phyloP scores from a whole-genome alignment of 2,329 filamentous ascomycete species.

The Trichophyton schoenleinii region DNA sequence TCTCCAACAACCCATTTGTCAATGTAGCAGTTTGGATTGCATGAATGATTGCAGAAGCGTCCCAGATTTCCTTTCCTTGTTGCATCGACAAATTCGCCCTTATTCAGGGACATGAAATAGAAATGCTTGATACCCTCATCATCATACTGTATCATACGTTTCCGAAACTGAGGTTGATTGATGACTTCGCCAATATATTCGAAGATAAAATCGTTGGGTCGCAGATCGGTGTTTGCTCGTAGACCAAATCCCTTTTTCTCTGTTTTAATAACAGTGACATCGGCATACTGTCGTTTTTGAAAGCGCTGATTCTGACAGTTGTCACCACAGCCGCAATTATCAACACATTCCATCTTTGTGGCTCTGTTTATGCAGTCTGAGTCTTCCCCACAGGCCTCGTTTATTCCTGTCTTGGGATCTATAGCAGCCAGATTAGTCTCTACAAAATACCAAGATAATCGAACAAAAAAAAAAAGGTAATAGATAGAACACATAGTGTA shows the following conservation, averaged over 20 bases:
- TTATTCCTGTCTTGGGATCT: slow-evolving; percentile 44
- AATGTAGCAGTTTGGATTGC: slow-evolving; percentile 96
- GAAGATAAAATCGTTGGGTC: slow-evolving; percentile 82
- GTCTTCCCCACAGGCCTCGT: slow-evolving; percentile 85
- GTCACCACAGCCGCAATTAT: slow-evolving; percentile 74
- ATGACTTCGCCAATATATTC: slow-evolving; percentile 99
- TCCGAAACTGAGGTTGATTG: slow-evolving; percentile 77
- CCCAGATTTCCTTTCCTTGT: slow-evolving; percentile 94
- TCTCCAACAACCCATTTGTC: slow-evolving; percentile 99
- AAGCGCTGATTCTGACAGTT: slow-evolving; percentile 93
- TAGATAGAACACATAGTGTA: no score
- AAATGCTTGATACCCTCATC: slow-evolving; percentile 97
- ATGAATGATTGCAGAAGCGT: slow-evolving; percentile 97
- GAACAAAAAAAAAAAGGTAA: background rate
- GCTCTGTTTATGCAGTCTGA: slow-evolving; percentile 97
- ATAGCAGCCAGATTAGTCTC: slow-evolving; percentile 4
- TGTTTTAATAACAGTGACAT: slow-evolving; percentile 91
- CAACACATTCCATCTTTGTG: slow-evolving; percentile 92
- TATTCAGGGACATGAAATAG: slow-evolving; percentile 98
- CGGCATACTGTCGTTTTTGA: slow-evolving; percentile 74
- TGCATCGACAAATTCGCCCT: slow-evolving; percentile 92
- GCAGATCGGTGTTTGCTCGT: slow-evolving; percentile 63
- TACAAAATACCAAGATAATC: background rate
- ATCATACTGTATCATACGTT: slow-evolving; percentile 86
- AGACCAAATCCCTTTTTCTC: slow-evolving; percentile 96